phyloP scores from a whole-genome alignment of 108 stramenopile genomes.

The Skeletonema menzelii region DNA sequence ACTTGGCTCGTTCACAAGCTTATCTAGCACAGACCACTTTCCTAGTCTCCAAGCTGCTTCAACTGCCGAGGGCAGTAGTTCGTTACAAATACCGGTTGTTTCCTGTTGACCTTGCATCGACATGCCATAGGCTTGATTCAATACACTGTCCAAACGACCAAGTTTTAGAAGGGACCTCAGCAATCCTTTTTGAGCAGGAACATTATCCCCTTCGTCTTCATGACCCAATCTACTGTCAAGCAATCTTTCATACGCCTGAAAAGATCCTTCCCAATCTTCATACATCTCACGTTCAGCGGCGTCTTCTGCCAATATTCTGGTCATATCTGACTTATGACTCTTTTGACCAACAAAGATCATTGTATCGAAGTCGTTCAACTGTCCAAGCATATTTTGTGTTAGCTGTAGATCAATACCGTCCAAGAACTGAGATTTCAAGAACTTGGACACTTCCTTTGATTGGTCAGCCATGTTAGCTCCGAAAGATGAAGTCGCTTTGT shows the following conservation, averaged over 20 bases:
- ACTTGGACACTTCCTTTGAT: constrained; percentile 17
- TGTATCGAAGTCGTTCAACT: constrained; percentile 79
- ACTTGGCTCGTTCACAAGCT: constrained; percentile 12
- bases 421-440: constrained; percentile 27
- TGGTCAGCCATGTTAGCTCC: neutral
- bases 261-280: constrained; percentile 73
- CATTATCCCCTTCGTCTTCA: constrained; percentile 16
- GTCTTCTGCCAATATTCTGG: constrained; percentile 41
- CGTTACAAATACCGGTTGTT: constrained; percentile 3
- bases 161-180: constrained; percentile 76
- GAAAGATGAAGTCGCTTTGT: constrained; percentile 38
- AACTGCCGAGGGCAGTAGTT: constrained; percentile 56
- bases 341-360: constrained; percentile 61
- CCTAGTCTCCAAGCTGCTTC: constrained; percentile 91
- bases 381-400: constrained; percentile 57
- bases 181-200: constrained; percentile 52
- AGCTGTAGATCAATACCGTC: constrained; percentile 46
- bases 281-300: constrained; percentile 65
- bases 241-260: constrained; percentile 83
- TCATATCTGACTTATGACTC: constrained; percentile 27
- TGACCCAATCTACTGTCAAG: constrained; percentile 35
- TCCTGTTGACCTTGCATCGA: constrained; percentile 5
- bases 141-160: constrained; percentile 82
- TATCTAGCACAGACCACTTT: constrained; percentile 67
- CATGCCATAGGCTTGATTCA: constrained; percentile 76